Evolutionary conservation across 2,329 filamentous ascomycete genomes (phyloP).

Genomic region (Cladosporium austrohemisphaericum): DNA sequence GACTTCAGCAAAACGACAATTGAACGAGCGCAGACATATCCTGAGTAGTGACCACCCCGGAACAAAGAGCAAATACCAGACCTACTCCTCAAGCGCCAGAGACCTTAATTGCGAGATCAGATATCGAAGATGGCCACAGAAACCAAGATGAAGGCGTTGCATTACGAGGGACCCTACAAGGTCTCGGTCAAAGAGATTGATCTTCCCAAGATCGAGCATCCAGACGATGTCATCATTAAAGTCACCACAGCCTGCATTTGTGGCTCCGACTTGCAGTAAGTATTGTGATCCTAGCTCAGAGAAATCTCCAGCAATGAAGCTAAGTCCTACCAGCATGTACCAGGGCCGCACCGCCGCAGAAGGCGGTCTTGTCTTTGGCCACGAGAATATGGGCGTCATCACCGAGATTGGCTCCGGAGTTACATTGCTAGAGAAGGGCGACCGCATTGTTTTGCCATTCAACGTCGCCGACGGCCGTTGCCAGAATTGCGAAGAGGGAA

Average conservation of each 20-base stretch:
- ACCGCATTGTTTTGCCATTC: slow-evolving; percentile 63
- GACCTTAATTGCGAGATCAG: background rate
- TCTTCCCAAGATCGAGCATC: slow-evolving; percentile 57
- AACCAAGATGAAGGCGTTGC: slow-evolving; percentile 57
- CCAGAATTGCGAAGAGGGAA: slow-evolving; percentile 61
- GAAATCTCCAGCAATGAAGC: slow-evolving; percentile 21
- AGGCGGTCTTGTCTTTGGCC: slow-evolving; percentile 58
- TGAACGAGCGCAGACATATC: no score
- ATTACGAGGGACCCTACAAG: slow-evolving; percentile 59
- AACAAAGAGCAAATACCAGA: background rate
- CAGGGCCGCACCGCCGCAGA: slow-evolving; percentile 62
- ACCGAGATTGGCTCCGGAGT: slow-evolving; percentile 56
- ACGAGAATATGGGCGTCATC: slow-evolving; percentile 45
- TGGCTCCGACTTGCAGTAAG: slow-evolving; percentile 44
- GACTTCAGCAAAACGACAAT: no score
- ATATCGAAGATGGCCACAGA: slow-evolving; percentile 13
- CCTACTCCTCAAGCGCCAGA: background rate
- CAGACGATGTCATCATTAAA: slow-evolving; percentile 63
- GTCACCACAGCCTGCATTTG: slow-evolving; percentile 57
- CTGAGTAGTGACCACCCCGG: no score
- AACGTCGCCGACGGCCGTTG: slow-evolving; percentile 63
- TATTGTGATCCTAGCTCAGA: slow-evolving; percentile 42
- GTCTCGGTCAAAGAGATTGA: slow-evolving; percentile 61
- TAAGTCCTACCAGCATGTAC: slow-evolving; percentile 52
- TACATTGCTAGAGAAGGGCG: slow-evolving; percentile 58